Evolutionary conservation across 106 monocot genomes (phyloP).

Genomic region (Narthecium ossifragum): DNA sequence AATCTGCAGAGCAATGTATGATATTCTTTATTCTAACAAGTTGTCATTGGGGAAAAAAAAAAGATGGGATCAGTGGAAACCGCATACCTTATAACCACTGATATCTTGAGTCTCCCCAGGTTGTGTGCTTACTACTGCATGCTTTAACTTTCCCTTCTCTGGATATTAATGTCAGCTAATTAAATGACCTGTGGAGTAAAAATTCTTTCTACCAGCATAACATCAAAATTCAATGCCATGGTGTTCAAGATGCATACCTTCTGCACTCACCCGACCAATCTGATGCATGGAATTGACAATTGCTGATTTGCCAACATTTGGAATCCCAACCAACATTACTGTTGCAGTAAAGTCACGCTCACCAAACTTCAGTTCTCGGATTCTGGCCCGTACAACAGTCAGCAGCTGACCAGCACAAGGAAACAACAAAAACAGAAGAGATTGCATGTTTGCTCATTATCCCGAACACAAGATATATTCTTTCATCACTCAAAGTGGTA

Average conservation of each 20-base stretch:
- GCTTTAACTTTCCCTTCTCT: conserved; percentile 93
- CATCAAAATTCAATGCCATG: too few species aligned
- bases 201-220: too few species aligned
- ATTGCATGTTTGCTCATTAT: too few species aligned
- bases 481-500: too few species aligned
- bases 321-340: conserved; percentile 68
- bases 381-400: conserved; percentile 33
- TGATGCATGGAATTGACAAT: conserved; percentile 74
- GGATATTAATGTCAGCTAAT: too few species aligned
- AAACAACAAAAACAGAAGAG: too few species aligned
- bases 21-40: too few species aligned
- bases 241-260: conserved; percentile 38
- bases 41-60: too few species aligned
- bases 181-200: too few species aligned
- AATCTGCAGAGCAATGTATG: conserved; percentile 44
- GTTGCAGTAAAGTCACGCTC: conserved; percentile 44
- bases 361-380: conserved; percentile 37
- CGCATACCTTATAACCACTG: conserved; percentile 61
- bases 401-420: conserved; percentile 43
- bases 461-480: too few species aligned
- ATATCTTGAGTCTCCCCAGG: conserved; percentile 93
- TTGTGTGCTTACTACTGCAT: conserved; percentile 57
- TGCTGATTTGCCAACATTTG: conserved; percentile 90
- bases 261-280: conserved; percentile 71
- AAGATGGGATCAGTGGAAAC: too few species aligned